A percentile compares a stretch with the other conserved stretches of the same genome.
Evolutionary conservation across 2,329 filamentous ascomycete species (phyloP).

Genomic region (Ascochyta koolunga): DNA sequence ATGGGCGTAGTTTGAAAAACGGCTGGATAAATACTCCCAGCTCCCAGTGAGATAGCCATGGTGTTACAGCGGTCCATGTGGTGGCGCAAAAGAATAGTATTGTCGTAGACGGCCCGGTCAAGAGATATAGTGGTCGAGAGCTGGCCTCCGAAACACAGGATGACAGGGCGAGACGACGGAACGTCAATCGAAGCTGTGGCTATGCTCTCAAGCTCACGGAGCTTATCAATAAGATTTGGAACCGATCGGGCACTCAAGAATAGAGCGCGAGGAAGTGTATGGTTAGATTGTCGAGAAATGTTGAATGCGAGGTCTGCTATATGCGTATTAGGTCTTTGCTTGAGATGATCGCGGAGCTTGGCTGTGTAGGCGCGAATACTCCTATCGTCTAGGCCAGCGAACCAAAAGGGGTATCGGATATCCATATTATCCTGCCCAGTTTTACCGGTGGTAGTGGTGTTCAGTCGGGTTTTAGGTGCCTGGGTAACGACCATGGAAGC

Average conservation of each 20-base stretch:
- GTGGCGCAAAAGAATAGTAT: constrained; percentile 10
- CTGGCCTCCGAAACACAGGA: constrained; percentile 33
- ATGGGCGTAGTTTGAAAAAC: constrained; percentile 19
- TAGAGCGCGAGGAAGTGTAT: constrained; percentile 6
- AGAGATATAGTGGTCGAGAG: constrained; percentile 1
- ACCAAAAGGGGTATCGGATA: constrained; percentile 3
- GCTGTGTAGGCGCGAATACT: background rate
- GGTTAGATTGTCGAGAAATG: constrained; percentile 14
- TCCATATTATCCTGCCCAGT: background rate
- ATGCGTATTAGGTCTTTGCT: background rate
- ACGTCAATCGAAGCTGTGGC: background rate
- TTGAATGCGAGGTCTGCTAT: constrained; percentile 23
- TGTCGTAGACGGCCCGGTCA: constrained; percentile 7
- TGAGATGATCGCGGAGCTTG: background rate
- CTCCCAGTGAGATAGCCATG: constrained; percentile 3
- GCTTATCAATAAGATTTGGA: constrained; percentile 6
- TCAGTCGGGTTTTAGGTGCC: background rate
- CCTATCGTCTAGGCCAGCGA: background rate
- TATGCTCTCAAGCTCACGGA: background rate
- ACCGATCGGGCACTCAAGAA: constrained; percentile 3
- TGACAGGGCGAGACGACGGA: constrained; percentile 10
- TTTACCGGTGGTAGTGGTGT: background rate
- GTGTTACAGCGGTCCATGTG: constrained; percentile 22
- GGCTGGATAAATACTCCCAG: constrained; percentile 18
- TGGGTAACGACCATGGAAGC: constrained; percentile 18